Base-by-base conservation (phyloP, 257 asterid species). In the Solanum arcanum region DNA sequence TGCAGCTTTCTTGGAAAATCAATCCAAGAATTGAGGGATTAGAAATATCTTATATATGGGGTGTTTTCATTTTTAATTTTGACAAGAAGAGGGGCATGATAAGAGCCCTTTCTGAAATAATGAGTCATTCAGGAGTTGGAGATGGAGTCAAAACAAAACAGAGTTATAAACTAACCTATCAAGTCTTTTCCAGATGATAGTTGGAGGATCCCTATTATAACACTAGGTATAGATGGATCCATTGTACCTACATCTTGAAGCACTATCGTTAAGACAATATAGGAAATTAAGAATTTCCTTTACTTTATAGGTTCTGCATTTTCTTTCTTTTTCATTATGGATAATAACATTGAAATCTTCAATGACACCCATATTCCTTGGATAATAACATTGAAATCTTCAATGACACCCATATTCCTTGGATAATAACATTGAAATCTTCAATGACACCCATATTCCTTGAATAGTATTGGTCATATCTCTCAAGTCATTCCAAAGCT, bases 41-140 rank as follows among this genome's bases (percentile, higher is more conserved):
- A 2, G 29, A 27, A 27, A 27, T 27, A 11, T 44, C 14, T 44
- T 44, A 44, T 44, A 3, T 44, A 44, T 13, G 20, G 59, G 20
- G 20, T 47, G 20, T 5, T 47, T 6, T 46, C 16, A 12, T 46
- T 46, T 11, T 13, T 11, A 5, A 46, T 46, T 12, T 46, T 46
- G 16, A 11, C 15, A 46, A 46, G 15, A 4, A 46, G 52, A 10
- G 52, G 16, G 0, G 16, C 52, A 46, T 46, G 52, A 12, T 46
- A 5, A 4, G 3, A 52, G 7, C 3, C 6, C 1, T 1, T 6
- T 52, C 3, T 52, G 9, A 10, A 52, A 2, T 6, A 0, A 52
- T 52, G 9, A 15, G 23, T 52, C 21, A 16, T 1, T 4, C 2
- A 15, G 62, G 23, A 16, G 3, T 52, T 16, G 23, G 9, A 52